phyloP scores from a whole-genome alignment of 2,329 filamentous ascomycete species.

The Trichoderma breve region DNA sequence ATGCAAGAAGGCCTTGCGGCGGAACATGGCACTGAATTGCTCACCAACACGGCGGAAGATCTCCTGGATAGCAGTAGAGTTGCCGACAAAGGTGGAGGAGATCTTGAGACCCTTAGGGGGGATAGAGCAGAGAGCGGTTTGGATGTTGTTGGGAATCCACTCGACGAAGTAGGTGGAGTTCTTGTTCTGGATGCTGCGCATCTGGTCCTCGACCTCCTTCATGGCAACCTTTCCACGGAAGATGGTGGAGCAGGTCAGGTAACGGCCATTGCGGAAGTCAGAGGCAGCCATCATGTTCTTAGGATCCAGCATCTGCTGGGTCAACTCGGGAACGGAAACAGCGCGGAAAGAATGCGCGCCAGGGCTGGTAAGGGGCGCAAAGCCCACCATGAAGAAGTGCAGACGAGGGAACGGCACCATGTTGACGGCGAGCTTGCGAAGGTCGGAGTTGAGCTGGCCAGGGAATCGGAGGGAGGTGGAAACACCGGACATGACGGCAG shows the following conservation, averaged over 20 bases:
- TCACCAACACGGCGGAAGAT: slow-evolving; percentile 99
- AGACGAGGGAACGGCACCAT: slow-evolving; percentile 99
- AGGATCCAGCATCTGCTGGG: slow-evolving; percentile 99
- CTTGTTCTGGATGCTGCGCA: slow-evolving; percentile 99
- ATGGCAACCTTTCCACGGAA: slow-evolving; percentile 99
- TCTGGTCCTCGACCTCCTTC: slow-evolving; percentile 99
- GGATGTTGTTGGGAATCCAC: slow-evolving; percentile 99
- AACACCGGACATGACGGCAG: slow-evolving; percentile 98
- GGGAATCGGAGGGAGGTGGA: slow-evolving; percentile 99
- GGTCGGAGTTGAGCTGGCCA: slow-evolving; percentile 98
- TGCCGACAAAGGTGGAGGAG: slow-evolving; percentile 97
- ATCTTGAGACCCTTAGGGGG: slow-evolving; percentile 96
- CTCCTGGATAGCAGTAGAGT: slow-evolving; percentile 99
- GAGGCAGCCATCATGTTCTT: slow-evolving; percentile 99
- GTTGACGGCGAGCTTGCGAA: slow-evolving; percentile 99
- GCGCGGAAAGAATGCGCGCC: slow-evolving; percentile 91
- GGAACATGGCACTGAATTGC: slow-evolving; percentile 99
- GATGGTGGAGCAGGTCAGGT: slow-evolving; percentile 98
- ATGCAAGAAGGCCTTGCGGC: slow-evolving; percentile 99
- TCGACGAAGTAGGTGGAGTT: slow-evolving; percentile 99
- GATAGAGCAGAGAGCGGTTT: slow-evolving; percentile 98
- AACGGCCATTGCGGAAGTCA: slow-evolving; percentile 99
- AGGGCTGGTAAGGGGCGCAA: slow-evolving; percentile 89
- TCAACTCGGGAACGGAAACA: slow-evolving; percentile 94
- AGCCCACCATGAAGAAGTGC: slow-evolving; percentile 99